These are phyloP conservation scores for Fraxinus pennsylvanica DNA, from an alignment of 257 asterid species.

Conservation along the genomic window DNA sequence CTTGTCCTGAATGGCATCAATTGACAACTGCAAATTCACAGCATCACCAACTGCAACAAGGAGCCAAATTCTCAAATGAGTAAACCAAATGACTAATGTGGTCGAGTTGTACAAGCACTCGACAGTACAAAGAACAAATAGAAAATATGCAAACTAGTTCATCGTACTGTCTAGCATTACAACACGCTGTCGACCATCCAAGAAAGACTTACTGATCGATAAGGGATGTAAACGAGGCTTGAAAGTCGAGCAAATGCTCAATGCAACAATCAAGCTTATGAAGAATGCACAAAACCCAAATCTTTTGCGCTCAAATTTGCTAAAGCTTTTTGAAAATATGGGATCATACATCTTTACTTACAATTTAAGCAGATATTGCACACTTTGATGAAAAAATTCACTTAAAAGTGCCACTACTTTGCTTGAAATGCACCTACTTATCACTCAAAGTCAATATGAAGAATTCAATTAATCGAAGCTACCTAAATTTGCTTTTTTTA, in stretches of 20 bases:
- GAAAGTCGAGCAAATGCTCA: constrained; percentile 43
- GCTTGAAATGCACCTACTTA: constrained; percentile 23
- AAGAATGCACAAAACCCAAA: constrained; percentile 48
- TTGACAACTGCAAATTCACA: constrained; percentile 39
- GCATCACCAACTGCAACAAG: constrained; percentile 43
- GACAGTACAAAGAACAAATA: not conserved
- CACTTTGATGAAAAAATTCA: constrained; percentile 15
- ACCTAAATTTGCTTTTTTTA: constrained; percentile 17
- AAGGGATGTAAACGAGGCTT: constrained; percentile 44
- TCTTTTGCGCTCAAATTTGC: constrained; percentile 48
- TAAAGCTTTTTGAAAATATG: constrained; percentile 62
- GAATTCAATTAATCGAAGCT: constrained; percentile 26
- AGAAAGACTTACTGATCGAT: constrained; percentile 39
- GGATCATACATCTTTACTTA: constrained; percentile 64
- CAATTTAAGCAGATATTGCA: constrained; percentile 8
- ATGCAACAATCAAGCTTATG: constrained; percentile 35
- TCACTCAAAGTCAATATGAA: constrained; percentile 14
- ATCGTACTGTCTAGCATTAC: not conserved
- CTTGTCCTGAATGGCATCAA: constrained; percentile 37
- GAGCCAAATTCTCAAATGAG: not conserved
- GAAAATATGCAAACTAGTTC: not conserved
- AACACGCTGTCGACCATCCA: too few species aligned
- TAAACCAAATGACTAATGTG: not conserved
- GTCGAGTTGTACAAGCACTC: not conserved
- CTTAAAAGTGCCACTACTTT: constrained; percentile 25